phyloP scores from a whole-genome alignment of 2,329 filamentous ascomycete species.

The Fusarium irregulare region DNA sequence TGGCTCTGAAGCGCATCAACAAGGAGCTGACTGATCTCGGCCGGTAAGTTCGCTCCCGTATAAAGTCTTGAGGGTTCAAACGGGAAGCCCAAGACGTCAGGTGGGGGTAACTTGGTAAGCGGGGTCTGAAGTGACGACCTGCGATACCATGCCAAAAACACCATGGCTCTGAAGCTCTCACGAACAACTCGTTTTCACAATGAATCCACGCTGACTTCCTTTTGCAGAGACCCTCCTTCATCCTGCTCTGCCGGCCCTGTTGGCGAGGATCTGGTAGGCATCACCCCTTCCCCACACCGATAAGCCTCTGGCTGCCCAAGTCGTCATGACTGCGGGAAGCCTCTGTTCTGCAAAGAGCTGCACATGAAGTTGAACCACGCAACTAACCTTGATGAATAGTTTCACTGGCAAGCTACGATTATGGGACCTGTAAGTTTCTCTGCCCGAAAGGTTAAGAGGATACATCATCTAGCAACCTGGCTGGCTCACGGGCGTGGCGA shows the following conservation, averaged over 20 bases:
- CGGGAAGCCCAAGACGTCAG: constrained; percentile 50
- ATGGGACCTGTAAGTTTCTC: constrained; percentile 90
- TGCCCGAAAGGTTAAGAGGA: neutral
- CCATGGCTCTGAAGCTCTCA: constrained; percentile 13
- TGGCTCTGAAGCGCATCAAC: constrained; percentile 95
- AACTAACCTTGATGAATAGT: constrained; percentile 66
- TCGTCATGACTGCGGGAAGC: constrained; percentile 27
- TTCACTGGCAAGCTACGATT: constrained; percentile 99
- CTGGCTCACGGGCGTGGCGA: constrained; percentile 28
- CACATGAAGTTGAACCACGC: constrained; percentile 8
- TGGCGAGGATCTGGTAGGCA: constrained; percentile 95
- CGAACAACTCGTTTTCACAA: neutral
- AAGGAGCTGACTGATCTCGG: constrained; percentile 92
- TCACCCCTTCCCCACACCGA: constrained; percentile 44
- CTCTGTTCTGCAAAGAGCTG: neutral
- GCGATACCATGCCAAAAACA: constrained; percentile 24
- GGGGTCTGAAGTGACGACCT: constrained; percentile 47
- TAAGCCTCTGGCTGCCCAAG: constrained; percentile 33
- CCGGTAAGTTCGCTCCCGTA: constrained; percentile 69
- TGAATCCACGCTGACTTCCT: constrained; percentile 37
- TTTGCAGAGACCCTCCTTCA: constrained; percentile 89
- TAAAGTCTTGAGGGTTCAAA: constrained; percentile 42
- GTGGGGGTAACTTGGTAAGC: constrained; percentile 52
- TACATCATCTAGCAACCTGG: constrained; percentile 15
- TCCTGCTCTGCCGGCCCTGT: constrained; percentile 98